These are phyloP conservation scores for Kondoa subrosea DNA, from an alignment of 768 basidiomycete species.

Conservation along the genomic window DNA sequence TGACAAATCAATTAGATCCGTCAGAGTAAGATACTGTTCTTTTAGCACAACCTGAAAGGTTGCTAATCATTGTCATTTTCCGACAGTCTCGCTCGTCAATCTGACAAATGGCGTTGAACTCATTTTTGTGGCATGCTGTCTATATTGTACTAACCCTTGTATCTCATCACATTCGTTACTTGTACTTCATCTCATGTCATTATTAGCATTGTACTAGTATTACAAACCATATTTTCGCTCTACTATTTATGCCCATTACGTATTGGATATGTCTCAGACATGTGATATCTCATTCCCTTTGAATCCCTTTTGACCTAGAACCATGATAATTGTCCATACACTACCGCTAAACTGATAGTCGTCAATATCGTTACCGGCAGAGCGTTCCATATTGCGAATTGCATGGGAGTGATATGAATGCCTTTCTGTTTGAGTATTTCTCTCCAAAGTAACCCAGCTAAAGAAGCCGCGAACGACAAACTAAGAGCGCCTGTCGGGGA, in stretches of 20 bases:
- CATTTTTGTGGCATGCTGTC: too few species aligned
- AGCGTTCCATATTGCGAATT: constrained; percentile 59
- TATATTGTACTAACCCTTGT: too few species aligned
- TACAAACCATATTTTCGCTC: too few species aligned
- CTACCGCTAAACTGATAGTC: constrained; percentile 30
- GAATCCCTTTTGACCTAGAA: too few species aligned
- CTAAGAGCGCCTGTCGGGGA: constrained; percentile 52
- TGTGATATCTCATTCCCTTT: too few species aligned
- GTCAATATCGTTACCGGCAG: constrained; percentile 52
- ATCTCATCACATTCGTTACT: background rate
- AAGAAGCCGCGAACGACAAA: constrained; percentile 69
- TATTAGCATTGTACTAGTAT: background rate
- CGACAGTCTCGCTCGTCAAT: background rate
- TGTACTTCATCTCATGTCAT: background rate
- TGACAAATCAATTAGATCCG: constrained; percentile 85
- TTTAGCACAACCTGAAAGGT: too few species aligned
- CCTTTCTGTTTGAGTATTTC: constrained; percentile 56
- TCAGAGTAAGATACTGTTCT: constrained; percentile 52
- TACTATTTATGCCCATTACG: too few species aligned
- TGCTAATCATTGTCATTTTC: too few species aligned
- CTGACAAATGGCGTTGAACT: background rate
- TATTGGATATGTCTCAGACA: too few species aligned
- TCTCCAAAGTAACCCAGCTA: constrained; percentile 75
- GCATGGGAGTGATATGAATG: constrained; percentile 43
- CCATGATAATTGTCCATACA: background rate